These are phyloP conservation scores for Orychophragmus violaceus DNA, from an alignment of 345 rosid genomes.

Conservation along the genomic window DNA sequence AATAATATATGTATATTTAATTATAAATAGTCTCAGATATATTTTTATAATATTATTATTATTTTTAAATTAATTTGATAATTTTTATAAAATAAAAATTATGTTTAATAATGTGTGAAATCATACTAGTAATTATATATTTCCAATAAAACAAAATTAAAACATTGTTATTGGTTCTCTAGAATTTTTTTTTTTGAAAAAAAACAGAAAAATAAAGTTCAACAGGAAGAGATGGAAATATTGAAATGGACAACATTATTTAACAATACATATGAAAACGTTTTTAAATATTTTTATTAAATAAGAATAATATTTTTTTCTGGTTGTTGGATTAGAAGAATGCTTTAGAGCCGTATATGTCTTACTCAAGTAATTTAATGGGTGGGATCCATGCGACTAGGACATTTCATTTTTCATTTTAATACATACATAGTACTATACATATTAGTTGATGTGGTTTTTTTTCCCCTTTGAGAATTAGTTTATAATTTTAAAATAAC, in stretches of 20 bases:
- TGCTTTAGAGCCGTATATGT: background rate
- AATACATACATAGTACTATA: background rate
- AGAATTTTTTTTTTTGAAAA: too few species aligned
- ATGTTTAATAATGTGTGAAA: too few species aligned
- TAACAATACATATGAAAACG: background rate
- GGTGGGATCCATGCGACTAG: slow-evolving; percentile 2
- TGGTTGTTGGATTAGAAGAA: background rate
- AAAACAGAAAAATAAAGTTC: background rate
- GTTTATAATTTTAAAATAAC: background rate
- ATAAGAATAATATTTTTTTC: background rate
- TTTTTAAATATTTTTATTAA: background rate
- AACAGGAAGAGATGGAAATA: background rate
- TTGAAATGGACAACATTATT: background rate
- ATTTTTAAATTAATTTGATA: too few species aligned
- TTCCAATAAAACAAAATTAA: too few species aligned
- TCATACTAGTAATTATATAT: too few species aligned
- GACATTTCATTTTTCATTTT: background rate
- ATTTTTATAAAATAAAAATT: too few species aligned
- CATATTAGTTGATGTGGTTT: background rate
- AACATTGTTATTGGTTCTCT: background rate
- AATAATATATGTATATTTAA: too few species aligned
- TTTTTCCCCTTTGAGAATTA: background rate
- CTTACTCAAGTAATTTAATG: background rate
- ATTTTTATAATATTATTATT: too few species aligned
- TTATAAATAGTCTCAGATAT: too few species aligned